These are phyloP conservation scores for Sporisorium scitamineum DNA, from an alignment of 1,284 basidiomycete genomes.

Conservation along the genomic window DNA sequence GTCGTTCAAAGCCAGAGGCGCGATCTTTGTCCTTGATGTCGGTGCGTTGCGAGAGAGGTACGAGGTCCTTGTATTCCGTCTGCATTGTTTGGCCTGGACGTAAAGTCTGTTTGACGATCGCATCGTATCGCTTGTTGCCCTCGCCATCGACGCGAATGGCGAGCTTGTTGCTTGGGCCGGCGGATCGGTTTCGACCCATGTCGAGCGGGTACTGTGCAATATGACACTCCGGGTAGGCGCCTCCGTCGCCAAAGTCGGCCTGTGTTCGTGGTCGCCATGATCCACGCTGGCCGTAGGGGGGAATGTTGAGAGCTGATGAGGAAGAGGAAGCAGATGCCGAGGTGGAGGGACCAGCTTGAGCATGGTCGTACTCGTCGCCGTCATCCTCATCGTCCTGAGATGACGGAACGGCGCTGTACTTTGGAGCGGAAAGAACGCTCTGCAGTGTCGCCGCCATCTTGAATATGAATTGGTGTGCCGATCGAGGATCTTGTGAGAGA, in stretches of 20 bases:
- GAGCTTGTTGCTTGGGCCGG: constrained; percentile 74
- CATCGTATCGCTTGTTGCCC: constrained; percentile 95
- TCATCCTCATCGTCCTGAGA: constrained; percentile 18
- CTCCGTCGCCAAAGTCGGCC: constrained; percentile 92
- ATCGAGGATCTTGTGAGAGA: not conserved
- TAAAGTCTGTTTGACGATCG: constrained; percentile 94
- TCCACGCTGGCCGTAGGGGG: constrained; percentile 84
- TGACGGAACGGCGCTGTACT: constrained; percentile 13
- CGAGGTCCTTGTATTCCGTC: constrained; percentile 96
- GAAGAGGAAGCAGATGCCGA: constrained; percentile 7
- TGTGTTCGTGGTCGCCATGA: constrained; percentile 86
- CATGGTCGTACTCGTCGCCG: constrained; percentile 17
- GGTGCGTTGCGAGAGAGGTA: constrained; percentile 88
- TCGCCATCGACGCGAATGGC: constrained; percentile 96
- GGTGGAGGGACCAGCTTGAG: constrained; percentile 29
- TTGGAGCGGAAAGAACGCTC: constrained; percentile 51
- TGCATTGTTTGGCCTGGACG: constrained; percentile 86
- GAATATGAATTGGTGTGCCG: not conserved
- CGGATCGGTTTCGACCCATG: constrained; percentile 86
- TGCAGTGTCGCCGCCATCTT: constrained; percentile 52
- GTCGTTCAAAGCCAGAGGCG: constrained; percentile 79
- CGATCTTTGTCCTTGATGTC: constrained; percentile 78
- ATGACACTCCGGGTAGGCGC: constrained; percentile 96
- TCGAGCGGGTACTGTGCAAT: constrained; percentile 96
- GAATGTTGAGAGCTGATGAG: constrained; percentile 70